phyloP scores from a whole-genome alignment of 192 early-diverging fungal genomes.

The Rhizoclosmatium sp. region DNA sequence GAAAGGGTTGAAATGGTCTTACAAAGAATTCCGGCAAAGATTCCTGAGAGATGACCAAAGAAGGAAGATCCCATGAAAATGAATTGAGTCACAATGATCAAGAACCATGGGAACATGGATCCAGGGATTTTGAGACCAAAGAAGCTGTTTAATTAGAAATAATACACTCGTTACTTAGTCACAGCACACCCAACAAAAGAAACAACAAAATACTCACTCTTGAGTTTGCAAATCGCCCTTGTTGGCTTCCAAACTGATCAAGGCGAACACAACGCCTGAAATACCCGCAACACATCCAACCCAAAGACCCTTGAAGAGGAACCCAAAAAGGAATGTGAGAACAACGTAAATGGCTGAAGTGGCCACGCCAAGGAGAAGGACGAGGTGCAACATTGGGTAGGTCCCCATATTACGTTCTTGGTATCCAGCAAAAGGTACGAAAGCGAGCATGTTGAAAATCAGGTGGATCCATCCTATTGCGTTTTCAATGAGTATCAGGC shows the following conservation, averaged over 20 bases:
- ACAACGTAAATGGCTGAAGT: slow-evolving; percentile 9
- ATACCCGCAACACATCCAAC: slow-evolving; percentile 13
- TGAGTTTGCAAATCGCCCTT: slow-evolving; percentile 26
- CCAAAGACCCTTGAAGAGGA: slow-evolving; percentile 20
- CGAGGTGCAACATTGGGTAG: slow-evolving; percentile 21
- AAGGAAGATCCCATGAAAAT: slow-evolving; percentile 19
- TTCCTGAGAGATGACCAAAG: slow-evolving; percentile 30
- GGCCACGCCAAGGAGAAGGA: slow-evolving; percentile 6
- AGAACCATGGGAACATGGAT: slow-evolving; percentile 24
- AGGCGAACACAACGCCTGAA: slow-evolving; percentile 22
- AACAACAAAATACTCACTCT: slow-evolving; percentile 15
- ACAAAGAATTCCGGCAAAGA: slow-evolving; percentile 23
- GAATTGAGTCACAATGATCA: slow-evolving; percentile 33
- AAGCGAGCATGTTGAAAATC: slow-evolving; percentile 26
- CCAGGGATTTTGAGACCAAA: slow-evolving; percentile 34
- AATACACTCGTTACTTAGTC: not conserved
- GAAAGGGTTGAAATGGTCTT: not conserved
- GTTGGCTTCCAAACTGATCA: slow-evolving; percentile 33
- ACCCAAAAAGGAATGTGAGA: slow-evolving; percentile 20
- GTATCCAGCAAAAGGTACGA: slow-evolving; percentile 20
- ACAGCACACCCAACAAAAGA: not conserved
- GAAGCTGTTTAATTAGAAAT: slow-evolving; percentile 6
- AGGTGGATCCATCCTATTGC: slow-evolving; percentile 33
- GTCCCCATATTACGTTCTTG: slow-evolving; percentile 35
- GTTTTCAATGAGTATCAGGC: not conserved